Conservation (phyloP, 805 yeast species). For the Blastobotrys attinorum region DNA sequence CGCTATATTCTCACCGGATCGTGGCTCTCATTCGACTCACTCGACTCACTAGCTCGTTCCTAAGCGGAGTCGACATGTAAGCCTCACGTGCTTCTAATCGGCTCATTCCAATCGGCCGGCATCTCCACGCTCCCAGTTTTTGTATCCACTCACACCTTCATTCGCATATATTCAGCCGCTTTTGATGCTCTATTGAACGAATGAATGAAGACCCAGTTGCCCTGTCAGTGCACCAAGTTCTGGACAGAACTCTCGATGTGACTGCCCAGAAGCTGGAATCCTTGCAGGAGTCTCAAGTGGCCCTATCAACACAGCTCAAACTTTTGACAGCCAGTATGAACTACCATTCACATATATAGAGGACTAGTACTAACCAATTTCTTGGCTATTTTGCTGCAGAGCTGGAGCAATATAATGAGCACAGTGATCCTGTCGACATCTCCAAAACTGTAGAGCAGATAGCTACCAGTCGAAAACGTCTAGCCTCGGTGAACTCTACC, state of each 20-base stretch:
- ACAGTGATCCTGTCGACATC: conserved; percentile 10
- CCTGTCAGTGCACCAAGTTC: conserved; percentile 10
- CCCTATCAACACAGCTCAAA: conserved; percentile 16
- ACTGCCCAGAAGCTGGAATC: conserved; percentile 16
- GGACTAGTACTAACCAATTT: too few relatives aligned
- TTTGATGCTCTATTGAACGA: too few relatives aligned
- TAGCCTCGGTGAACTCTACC: conserved; percentile 10
- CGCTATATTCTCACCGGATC: too few relatives aligned
- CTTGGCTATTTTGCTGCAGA: conserved; percentile 6
- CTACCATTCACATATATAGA: background rate
- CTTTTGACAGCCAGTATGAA: conserved; percentile 13
- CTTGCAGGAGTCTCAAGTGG: conserved; percentile 20
- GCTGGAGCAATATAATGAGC: conserved; percentile 8
- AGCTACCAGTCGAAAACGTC: conserved; percentile 9
- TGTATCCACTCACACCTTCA: too few relatives aligned
- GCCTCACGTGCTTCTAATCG: too few relatives aligned
- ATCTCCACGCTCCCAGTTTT: too few relatives aligned
- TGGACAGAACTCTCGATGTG: conserved; percentile 17
- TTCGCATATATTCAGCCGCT: too few relatives aligned
- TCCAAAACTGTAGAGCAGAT: conserved; percentile 7
- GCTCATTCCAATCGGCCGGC: too few relatives aligned
- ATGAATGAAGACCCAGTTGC: conserved; percentile 15
- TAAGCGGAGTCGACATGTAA: too few relatives aligned
- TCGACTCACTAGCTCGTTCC: too few relatives aligned
- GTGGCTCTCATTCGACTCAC: too few relatives aligned